Evolutionary conservation across 768 basidiomycete genomes (phyloP).

Genomic region (Pilatotrama ljubarskyi): DNA sequence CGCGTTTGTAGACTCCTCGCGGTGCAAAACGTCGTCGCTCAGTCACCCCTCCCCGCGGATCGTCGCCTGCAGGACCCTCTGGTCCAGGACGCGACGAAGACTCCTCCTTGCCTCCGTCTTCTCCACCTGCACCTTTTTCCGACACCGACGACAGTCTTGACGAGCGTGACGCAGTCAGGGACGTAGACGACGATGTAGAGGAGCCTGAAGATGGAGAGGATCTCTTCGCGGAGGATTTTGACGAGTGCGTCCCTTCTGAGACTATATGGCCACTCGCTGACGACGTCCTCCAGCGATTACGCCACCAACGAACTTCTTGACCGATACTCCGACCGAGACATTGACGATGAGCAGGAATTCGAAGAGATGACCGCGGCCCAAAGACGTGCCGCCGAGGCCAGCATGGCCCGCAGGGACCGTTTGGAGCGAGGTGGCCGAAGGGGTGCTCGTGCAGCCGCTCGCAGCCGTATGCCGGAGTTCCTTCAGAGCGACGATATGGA

Average conservation of each 20-base stretch:
- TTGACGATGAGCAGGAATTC: slow-evolving; percentile 79
- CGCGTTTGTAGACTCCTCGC: slow-evolving; percentile 41
- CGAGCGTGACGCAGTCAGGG: slow-evolving; percentile 55
- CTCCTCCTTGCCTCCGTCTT: slow-evolving; percentile 68
- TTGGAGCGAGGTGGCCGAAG: slow-evolving; percentile 63
- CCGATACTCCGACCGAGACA: slow-evolving; percentile 80
- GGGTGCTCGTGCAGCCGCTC: slow-evolving; percentile 72
- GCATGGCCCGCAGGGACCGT: slow-evolving; percentile 88
- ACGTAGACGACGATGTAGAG: slow-evolving; percentile 83
- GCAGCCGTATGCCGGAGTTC: slow-evolving; percentile 85
- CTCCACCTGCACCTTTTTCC: slow-evolving; percentile 50
- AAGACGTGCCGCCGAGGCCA: slow-evolving; percentile 80
- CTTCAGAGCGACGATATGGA: slow-evolving; percentile 83
- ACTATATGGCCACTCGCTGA: slow-evolving; percentile 1
- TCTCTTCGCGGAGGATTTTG: slow-evolving; percentile 79
- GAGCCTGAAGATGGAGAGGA: slow-evolving; percentile 90
- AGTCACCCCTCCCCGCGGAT: slow-evolving; percentile 53
- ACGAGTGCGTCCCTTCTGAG: slow-evolving; percentile 51
- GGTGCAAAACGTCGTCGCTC: slow-evolving; percentile 58
- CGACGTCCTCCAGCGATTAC: slow-evolving; percentile 65
- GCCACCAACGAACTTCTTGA: slow-evolving; percentile 80
- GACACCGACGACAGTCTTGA: slow-evolving; percentile 49
- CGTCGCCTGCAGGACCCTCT: slow-evolving; percentile 48
- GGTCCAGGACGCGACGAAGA: slow-evolving; percentile 57
- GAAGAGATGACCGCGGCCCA: slow-evolving; percentile 67